Percentiles rank a stretch among this genome's conserved stretches.
Evolutionary conservation across 2,329 filamentous ascomycete species (phyloP).

Genomic region (Phoma sp.): DNA sequence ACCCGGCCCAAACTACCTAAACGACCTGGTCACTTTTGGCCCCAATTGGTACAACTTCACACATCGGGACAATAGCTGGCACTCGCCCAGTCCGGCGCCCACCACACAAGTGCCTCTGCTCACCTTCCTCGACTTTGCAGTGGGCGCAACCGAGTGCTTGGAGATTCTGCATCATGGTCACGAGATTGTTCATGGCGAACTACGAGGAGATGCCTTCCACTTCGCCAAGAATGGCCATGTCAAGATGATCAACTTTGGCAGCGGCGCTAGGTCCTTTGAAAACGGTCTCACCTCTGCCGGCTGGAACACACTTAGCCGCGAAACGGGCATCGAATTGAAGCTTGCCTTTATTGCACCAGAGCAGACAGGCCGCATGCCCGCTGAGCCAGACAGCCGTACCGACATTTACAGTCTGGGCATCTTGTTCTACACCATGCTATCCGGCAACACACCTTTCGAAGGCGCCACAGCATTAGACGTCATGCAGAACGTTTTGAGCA

Average conservation of each 20-base stretch:
- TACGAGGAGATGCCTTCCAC: slow-evolving; percentile 89
- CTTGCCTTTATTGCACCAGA: slow-evolving; percentile 92
- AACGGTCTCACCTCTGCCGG: slow-evolving; percentile 84
- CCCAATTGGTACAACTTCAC: slow-evolving; percentile 59
- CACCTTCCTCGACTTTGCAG: slow-evolving; percentile 87
- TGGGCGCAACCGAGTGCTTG: slow-evolving; percentile 83
- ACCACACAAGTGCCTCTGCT: slow-evolving; percentile 72
- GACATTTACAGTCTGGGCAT: slow-evolving; percentile 94
- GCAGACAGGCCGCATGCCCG: slow-evolving; percentile 91
- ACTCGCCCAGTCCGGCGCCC: slow-evolving; percentile 19
- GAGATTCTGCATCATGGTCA: slow-evolving; percentile 92
- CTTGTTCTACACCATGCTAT: slow-evolving; percentile 77
- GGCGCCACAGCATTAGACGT: slow-evolving; percentile 85
- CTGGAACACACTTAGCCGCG: slow-evolving; percentile 83
- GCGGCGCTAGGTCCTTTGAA: slow-evolving; percentile 86
- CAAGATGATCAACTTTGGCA: slow-evolving; percentile 84
- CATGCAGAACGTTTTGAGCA: slow-evolving; percentile 85
- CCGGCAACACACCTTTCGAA: slow-evolving; percentile 80
- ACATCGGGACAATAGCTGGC: slow-evolving; percentile 24
- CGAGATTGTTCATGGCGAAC: slow-evolving; percentile 87
- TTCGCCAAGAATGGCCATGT: slow-evolving; percentile 79
- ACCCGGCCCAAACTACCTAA: slow-evolving; percentile 76
- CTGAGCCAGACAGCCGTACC: slow-evolving; percentile 84
- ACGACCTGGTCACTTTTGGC: slow-evolving; percentile 76
- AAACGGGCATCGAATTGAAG: slow-evolving; percentile 87